These are phyloP conservation scores for Hypoxylon lenormandii DNA, from an alignment of 495 filamentous ascomycete species.

Conservation along the genomic window DNA sequence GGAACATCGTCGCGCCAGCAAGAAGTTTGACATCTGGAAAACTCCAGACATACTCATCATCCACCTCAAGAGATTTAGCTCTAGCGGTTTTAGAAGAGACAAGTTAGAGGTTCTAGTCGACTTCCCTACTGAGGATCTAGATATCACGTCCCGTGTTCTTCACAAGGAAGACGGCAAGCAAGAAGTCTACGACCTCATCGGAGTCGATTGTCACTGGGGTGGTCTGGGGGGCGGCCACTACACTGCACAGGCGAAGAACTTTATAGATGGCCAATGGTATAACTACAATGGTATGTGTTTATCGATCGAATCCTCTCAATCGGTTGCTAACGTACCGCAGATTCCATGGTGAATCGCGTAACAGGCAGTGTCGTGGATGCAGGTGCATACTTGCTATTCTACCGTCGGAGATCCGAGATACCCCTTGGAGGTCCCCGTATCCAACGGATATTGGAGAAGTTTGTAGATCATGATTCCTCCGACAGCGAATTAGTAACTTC, in stretches of 20 bases:
- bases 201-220: slow-evolving; percentile 93
- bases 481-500: slow-evolving; percentile 63
- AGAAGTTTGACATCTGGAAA: slow-evolving; percentile 97
- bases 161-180: slow-evolving; percentile 80
- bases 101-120: slow-evolving; percentile 93
- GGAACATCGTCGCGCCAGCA: slow-evolving; percentile 87
- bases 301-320: neutral
- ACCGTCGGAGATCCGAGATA: slow-evolving; percentile 80
- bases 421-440: slow-evolving; percentile 82
- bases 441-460: slow-evolving; percentile 73
- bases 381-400: slow-evolving; percentile 93
- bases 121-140: slow-evolving; percentile 88
- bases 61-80: slow-evolving; percentile 94
- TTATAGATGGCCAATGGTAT: slow-evolving; percentile 86
- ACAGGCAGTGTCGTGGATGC: slow-evolving; percentile 62
- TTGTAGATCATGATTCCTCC: slow-evolving; percentile 56
- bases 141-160: slow-evolving; percentile 82
- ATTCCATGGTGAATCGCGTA: slow-evolving; percentile 71
- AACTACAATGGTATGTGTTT: slow-evolving; percentile 86
- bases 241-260: slow-evolving; percentile 92
- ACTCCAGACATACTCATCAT: slow-evolving; percentile 92
- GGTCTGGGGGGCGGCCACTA: slow-evolving; percentile 94
- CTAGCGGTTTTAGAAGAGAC: slow-evolving; percentile 76
- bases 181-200: slow-evolving; percentile 89
- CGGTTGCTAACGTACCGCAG: slow-evolving; percentile 62